Base-by-base conservation (phyloP, 1,284 basidiomycete genomes). In the Amylostereum areolatum region DNA sequence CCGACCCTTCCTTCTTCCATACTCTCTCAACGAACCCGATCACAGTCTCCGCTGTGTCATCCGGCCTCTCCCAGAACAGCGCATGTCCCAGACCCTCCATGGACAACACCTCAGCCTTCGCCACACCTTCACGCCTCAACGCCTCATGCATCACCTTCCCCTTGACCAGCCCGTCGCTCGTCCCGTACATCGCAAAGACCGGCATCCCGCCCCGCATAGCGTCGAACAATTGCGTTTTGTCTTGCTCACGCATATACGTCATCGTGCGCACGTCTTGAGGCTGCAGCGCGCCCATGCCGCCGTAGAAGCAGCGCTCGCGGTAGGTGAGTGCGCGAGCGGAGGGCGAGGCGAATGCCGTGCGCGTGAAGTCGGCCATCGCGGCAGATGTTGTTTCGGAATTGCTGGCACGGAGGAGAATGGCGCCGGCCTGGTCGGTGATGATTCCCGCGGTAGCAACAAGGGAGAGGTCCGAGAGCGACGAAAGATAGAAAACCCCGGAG, bases 41-140 rank as follows among this genome's bases (percentile, higher is more conserved):
- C 27, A 39, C 27, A 28, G 25, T 8, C 37, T 47, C 43, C 46
- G 60, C 54, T 27, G 58, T 55, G 45, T 61, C 60, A 18, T 57
- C 56, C 24, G 52, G 47, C 10, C 47, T 32, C 42, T 64, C 61
- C 10, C 57, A 48, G 43, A 58, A 60, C 0, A 59, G 45, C 8
- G 61, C 56, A 48, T 64, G 62, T 32, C 55, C 49, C n/a, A 53
- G 51, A 32, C 50, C 55, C 5, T 57, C 50, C n/a, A 63, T 37
- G 43, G 55, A 43, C 42, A 53, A 47, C 28, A 55, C 52, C 39
- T 59, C 57, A 32, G 55, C 25, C 46, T 60, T 56, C 43, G 44
- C 48, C 57, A 62, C 36, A 57, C 51, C 37, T n/a, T n/a, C n/a
- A n/a, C 53, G 52, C 31, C 52, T 50, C 46, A n/a, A n/a, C 46